These are phyloP conservation scores for Nemania sp. DNA, from an alignment of 2,329 filamentous ascomycete genomes.

Conservation along the genomic window DNA sequence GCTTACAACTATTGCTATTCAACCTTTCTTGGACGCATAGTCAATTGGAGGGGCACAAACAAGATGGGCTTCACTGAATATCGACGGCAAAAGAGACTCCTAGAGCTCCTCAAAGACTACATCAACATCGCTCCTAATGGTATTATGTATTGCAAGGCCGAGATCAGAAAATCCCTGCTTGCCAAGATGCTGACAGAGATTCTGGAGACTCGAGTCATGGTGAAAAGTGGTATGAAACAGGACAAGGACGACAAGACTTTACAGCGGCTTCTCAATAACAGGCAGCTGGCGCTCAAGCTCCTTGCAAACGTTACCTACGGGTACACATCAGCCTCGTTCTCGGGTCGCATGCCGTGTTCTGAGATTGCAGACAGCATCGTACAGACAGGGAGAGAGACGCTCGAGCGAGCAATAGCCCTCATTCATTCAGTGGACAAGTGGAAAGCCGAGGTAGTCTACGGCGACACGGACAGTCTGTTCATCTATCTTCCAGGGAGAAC, in stretches of 20 bases:
- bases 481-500: conserved; percentile 86
- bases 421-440: conserved; percentile 87
- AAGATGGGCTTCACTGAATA: conserved; percentile 96
- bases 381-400: conserved; percentile 89
- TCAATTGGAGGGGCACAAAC: conserved; percentile 84
- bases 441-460: conserved; percentile 96
- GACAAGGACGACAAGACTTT: conserved; percentile 86
- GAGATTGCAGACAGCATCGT: conserved; percentile 99
- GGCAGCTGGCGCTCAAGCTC: conserved; percentile 90
- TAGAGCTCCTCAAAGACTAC: conserved; percentile 78
- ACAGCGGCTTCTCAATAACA: conserved; percentile 87
- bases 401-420: conserved; percentile 88
- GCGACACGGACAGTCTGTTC: conserved; percentile 95
- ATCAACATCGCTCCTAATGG: conserved; percentile 95
- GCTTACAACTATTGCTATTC: conserved; percentile 99
- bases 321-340: conserved; percentile 96
- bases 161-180: conserved; percentile 84
- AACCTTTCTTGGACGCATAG: conserved; percentile 85
- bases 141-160: conserved; percentile 88
- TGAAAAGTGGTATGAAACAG: conserved; percentile 94
- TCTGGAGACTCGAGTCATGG: conserved; percentile 93
- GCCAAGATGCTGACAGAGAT: conserved; percentile 98
- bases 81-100: conserved; percentile 71
- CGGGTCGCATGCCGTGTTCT: conserved; percentile 94
- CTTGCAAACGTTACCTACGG: conserved; percentile 99